Evolutionary conservation across 225 moss, liverwort and hornwort species (phyloP).

Genomic region (Marchantia polymorpha): DNA sequence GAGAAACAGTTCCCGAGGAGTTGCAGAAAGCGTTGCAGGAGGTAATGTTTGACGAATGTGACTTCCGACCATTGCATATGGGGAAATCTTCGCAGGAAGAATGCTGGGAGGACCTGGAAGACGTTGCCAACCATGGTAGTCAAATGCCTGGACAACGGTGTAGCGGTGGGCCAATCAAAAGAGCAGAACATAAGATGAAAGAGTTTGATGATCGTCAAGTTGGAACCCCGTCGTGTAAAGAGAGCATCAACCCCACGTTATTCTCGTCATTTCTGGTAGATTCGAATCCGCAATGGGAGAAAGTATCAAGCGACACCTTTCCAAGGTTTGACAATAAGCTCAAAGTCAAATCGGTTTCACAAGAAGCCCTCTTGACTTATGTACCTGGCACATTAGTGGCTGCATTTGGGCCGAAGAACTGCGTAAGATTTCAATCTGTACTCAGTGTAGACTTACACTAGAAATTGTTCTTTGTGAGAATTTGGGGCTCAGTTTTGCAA

Average conservation of each 20-base stretch:
- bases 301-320: conserved; percentile 6
- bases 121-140: background rate
- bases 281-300: conserved; percentile 10
- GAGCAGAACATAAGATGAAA: background rate
- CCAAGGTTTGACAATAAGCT: conserved; percentile 28
- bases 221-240: background rate
- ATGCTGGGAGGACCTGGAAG: background rate
- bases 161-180: background rate
- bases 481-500: no score
- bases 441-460: no score
- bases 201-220: background rate
- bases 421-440: conserved; percentile 33
- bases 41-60: background rate
- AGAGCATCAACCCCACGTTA: background rate
- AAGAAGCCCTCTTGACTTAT: conserved; percentile 40
- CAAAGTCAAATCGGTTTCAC: conserved; percentile 50
- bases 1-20: conserved; percentile 20
- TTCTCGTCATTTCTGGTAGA: background rate
- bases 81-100: background rate
- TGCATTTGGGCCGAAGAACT: conserved; percentile 52
- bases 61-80: background rate
- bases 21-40: conserved; percentile 17
- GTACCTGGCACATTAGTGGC: conserved; percentile 56
- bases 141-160: background rate
- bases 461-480: no score